A percentile compares a stretch with the other conserved stretches of the same genome.
Evolutionary conservation across 1,284 basidiomycete species (phyloP).

Genomic region (Cryptococcus deneoformans): DNA sequence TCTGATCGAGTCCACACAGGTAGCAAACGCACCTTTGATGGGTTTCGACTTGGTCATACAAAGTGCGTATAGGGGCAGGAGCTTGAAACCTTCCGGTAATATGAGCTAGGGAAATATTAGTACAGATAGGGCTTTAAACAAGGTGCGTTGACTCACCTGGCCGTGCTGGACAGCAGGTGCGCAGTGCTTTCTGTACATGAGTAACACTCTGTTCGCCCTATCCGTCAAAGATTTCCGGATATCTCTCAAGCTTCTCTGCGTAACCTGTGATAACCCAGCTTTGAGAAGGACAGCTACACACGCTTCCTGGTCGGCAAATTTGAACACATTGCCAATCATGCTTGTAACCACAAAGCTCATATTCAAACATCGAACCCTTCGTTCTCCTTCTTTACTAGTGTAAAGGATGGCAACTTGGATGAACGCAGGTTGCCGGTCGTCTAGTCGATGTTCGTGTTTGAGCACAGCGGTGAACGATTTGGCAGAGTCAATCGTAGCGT

Average conservation of each 20-base stretch:
- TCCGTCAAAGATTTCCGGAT: constrained; percentile 85
- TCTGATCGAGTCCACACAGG: neutral
- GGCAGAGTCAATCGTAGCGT: constrained; percentile 78
- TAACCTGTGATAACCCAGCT: constrained; percentile 69
- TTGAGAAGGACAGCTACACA: constrained; percentile 72
- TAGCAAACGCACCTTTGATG: constrained; percentile 65
- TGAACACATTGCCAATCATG: constrained; percentile 87
- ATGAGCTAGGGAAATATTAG: constrained; percentile 61
- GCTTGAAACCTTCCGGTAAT: constrained; percentile 89
- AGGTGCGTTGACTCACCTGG: constrained; percentile 59
- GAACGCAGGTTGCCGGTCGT: constrained; percentile 73
- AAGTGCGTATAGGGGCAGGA: constrained; percentile 79
- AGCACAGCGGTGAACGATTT: constrained; percentile 68
- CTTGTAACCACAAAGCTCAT: constrained; percentile 76
- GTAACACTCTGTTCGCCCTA: constrained; percentile 74
- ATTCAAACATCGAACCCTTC: constrained; percentile 84
- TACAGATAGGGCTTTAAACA: neutral
- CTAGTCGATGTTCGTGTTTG: constrained; percentile 63
- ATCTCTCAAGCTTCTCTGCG: constrained; percentile 62
- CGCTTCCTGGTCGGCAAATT: constrained; percentile 88
- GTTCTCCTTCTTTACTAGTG: constrained; percentile 72
- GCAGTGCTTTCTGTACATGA: constrained; percentile 88
- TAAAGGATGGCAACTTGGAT: constrained; percentile 92
- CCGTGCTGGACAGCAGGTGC: constrained; percentile 75
- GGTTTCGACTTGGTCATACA: constrained; percentile 88